Percentiles rank a stretch among this genome's conserved stretches.
Evolutionary conservation across 495 filamentous ascomycete species (phyloP).

Genomic region (Daldinia loculata): DNA sequence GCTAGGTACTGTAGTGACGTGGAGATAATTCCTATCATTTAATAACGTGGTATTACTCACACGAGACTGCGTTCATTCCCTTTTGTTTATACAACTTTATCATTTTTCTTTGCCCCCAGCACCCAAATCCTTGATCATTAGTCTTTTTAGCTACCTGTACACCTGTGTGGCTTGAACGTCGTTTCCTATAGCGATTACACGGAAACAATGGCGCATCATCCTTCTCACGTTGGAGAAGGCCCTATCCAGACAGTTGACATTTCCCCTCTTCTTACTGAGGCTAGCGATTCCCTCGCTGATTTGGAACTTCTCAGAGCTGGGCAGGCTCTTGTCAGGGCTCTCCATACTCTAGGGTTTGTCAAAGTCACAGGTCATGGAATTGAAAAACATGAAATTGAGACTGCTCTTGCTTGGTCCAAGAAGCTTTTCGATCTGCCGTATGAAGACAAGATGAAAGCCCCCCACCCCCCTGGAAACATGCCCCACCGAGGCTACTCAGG

Average conservation of each 20-base stretch:
- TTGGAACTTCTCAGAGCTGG: conserved; percentile 4
- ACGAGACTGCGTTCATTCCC: too few species aligned
- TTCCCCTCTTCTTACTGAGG: conserved; percentile 2
- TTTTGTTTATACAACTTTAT: background rate
- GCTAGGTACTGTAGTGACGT: too few species aligned
- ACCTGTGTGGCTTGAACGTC: background rate
- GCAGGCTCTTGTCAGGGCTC: conserved; percentile 55
- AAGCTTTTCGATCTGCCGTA: conserved; percentile 45
- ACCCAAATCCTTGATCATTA: background rate
- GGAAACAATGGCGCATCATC: background rate
- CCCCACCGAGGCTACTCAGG: conserved; percentile 46
- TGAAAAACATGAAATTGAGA: conserved; percentile 51
- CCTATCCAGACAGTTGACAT: conserved; percentile 19
- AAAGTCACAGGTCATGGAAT: conserved; percentile 65
- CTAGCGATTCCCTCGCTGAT: background rate
- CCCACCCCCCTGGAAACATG: conserved; percentile 41
- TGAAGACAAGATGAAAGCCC: conserved; percentile 44
- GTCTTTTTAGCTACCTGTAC: background rate
- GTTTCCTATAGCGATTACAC: background rate
- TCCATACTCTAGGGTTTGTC: conserved; percentile 63
- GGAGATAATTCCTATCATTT: too few species aligned
- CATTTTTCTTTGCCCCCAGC: background rate
- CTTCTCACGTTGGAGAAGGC: background rate
- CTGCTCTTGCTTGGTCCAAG: conserved; percentile 62
- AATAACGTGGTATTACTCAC: too few species aligned